Conservation (phyloP, 306 rosid species). For the Trifolium pratense region DNA sequence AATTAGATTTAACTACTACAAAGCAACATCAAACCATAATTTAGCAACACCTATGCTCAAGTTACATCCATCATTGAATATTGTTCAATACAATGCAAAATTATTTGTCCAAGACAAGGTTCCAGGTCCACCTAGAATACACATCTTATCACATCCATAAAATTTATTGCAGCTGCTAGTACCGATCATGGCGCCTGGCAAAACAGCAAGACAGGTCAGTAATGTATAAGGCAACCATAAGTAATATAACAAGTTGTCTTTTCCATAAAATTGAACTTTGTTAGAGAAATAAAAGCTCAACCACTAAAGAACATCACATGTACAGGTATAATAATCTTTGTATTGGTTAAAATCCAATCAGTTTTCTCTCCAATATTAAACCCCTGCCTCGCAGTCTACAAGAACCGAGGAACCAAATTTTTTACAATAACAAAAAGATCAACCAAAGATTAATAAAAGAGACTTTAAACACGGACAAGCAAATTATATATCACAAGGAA, state of each 20-base stretch:
- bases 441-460: neutral
- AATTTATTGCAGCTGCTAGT: conserved; percentile 51
- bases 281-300: neutral
- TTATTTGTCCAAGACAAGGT: conserved; percentile 54
- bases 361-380: conserved; percentile 1
- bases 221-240: conserved; percentile 18
- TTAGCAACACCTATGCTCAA: conserved; percentile 58
- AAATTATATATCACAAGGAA: neutral
- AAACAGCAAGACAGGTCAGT: conserved; percentile 16
- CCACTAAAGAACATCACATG: neutral
- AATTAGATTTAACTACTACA: conserved; percentile 36
- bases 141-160: conserved; percentile 44
- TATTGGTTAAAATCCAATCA: conserved; percentile 7
- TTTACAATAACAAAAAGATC: neutral
- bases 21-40: conserved; percentile 56
- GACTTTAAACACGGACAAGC: neutral
- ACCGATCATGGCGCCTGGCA: conserved; percentile 83
- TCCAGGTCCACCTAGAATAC: conserved; percentile 56
- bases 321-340: neutral
- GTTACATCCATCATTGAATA: conserved; percentile 50
- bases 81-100: conserved; percentile 51
- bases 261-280: neutral
- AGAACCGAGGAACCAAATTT: neutral
- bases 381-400: neutral
- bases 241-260: neutral